These are phyloP conservation scores for Arctium lappa DNA, from an alignment of 129 eudicot genomes.

Conservation along the genomic window DNA sequence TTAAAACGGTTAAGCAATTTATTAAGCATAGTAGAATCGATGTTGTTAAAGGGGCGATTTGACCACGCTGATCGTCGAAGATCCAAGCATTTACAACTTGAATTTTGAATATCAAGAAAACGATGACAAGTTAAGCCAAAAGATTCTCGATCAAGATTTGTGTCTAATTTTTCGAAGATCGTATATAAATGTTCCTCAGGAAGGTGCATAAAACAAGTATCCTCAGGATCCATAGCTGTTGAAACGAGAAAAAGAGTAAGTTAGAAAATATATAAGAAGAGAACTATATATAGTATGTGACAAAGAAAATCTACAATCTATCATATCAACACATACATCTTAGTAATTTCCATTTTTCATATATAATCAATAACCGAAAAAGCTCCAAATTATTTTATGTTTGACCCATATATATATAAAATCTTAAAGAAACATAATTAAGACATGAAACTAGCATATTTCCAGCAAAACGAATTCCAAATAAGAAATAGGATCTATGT, in stretches of 20 bases:
- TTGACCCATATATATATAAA: too few species aligned
- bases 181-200: constrained; percentile 53
- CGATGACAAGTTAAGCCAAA: constrained; percentile 69
- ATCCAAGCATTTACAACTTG: constrained; percentile 41
- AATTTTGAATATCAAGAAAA: constrained; percentile 60
- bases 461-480: not conserved
- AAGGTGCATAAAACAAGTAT: constrained; percentile 20
- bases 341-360: too few species aligned
- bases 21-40: constrained; percentile 27
- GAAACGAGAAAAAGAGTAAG: too few species aligned
- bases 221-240: too few species aligned
- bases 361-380: too few species aligned
- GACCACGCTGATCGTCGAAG: constrained; percentile 27
- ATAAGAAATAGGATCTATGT: not conserved
- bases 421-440: too few species aligned
- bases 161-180: constrained; percentile 43
- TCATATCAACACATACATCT: not conserved
- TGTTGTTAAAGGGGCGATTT: constrained; percentile 7
- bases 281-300: not conserved
- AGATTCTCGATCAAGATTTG: constrained; percentile 46
- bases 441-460: not conserved
- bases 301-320: not conserved
- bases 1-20: constrained; percentile 42
- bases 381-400: too few species aligned
- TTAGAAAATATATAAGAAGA: not conserved